phyloP scores from a whole-genome alignment of 352 stramenopile genomes.

The Globisporangium irregulare region DNA sequence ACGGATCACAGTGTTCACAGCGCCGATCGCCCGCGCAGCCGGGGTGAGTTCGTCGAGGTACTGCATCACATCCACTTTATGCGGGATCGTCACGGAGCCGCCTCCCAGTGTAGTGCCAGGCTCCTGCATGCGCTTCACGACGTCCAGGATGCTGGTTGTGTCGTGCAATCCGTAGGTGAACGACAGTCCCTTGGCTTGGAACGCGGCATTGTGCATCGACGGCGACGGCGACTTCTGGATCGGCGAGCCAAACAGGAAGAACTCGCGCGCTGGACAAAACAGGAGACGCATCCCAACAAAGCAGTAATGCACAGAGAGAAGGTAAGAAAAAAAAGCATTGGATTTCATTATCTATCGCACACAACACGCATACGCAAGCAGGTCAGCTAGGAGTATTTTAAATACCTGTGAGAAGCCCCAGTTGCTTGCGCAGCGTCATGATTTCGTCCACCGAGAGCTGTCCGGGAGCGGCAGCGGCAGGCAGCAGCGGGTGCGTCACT shows the following conservation, averaged over 20 bases:
- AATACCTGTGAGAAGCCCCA: slow-evolving; percentile 82
- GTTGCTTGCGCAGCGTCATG: slow-evolving; percentile 79
- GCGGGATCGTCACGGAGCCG: slow-evolving; percentile 96
- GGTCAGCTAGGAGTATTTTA: slow-evolving; percentile 22
- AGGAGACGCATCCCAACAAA: slow-evolving; percentile 8
- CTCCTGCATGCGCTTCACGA: slow-evolving; percentile 44
- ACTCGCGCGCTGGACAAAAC: slow-evolving; percentile 59
- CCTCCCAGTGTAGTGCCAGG: slow-evolving; percentile 84
- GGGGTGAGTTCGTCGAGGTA: slow-evolving; percentile 92
- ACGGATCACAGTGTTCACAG: slow-evolving; percentile 97
- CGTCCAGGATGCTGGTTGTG: slow-evolving; percentile 41
- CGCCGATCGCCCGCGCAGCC: slow-evolving; percentile 95
- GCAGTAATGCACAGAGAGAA: slow-evolving; percentile 16
- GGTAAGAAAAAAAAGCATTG: slow-evolving; percentile 12
- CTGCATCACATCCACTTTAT: slow-evolving; percentile 95
- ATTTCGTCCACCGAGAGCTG: slow-evolving; percentile 95
- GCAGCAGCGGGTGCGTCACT: slow-evolving; percentile 93
- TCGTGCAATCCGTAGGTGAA: slow-evolving; percentile 91
- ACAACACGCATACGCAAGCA: slow-evolving; percentile 18
- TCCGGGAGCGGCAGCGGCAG: slow-evolving; percentile 92
- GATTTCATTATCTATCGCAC: slow-evolving; percentile 9
- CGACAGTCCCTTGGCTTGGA: slow-evolving; percentile 80
- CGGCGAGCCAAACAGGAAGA: slow-evolving; percentile 95
- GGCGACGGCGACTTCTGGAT: slow-evolving; percentile 96
- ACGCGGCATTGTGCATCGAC: slow-evolving; percentile 96